Conservation (phyloP, 1,139 yeast genomes). For the Candida sanyaensis region DNA sequence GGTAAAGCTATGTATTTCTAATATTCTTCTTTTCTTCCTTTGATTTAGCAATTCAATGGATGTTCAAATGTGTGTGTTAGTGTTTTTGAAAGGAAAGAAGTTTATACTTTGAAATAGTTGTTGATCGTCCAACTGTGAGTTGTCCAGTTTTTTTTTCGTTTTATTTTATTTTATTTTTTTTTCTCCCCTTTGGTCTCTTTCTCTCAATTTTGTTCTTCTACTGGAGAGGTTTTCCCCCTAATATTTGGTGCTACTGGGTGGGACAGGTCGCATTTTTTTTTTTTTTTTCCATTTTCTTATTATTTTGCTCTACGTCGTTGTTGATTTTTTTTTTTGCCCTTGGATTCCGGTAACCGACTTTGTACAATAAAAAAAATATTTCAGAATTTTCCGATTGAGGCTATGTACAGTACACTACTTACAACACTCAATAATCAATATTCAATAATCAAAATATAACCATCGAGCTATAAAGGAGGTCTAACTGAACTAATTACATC, state of each 20-base stretch:
- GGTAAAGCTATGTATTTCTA: not conserved
- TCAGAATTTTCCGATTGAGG: not conserved
- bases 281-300: not conserved
- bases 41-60: not conserved
- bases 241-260: no score
- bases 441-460: no score
- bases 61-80: not conserved
- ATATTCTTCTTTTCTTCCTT: not conserved
- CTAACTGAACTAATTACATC: constrained; percentile 36
- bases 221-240: no score
- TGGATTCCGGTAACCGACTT: not conserved
- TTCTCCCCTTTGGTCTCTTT: not conserved
- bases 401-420: constrained; percentile 3
- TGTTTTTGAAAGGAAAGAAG: not conserved
- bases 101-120: not conserved
- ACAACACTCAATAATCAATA: no score
- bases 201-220: not conserved
- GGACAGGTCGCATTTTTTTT: not conserved
- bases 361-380: not conserved
- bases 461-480: constrained; percentile 34
- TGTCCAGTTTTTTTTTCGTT: constrained; percentile 3
- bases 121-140: not conserved
- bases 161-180: not conserved
- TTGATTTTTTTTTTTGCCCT: not conserved
- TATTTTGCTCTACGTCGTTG: not conserved